Evolutionary conservation across 1,284 basidiomycete species (phyloP), one percentile per base, ranked within the genome.

Genomic region (Rhodotorula sp.): DNA sequence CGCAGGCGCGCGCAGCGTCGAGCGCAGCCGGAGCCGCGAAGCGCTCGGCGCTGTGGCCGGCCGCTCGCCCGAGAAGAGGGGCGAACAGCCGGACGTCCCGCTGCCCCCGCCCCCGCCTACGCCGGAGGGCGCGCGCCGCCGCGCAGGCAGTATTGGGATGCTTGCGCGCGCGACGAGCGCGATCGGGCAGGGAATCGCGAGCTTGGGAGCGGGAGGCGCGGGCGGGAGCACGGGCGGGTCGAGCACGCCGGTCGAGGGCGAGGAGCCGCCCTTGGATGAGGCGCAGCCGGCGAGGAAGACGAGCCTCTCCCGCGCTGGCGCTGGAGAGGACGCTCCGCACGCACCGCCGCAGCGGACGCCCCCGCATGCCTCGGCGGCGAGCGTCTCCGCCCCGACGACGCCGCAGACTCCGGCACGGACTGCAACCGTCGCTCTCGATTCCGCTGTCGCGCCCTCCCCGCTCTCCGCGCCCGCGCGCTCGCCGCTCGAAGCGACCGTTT

Each of bases 121-220:
- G 15, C 27, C 55, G 25, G 41, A 8, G 5, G 25, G 36, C 48
- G 61, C 29, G 39, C 36, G 60, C 48, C 55, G 88, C 91, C 2
- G 90, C 91, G 10, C 94, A 2, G 66, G 70, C 3, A 67, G 66
- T 34, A 90, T 96, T 66, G 94, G 90, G 79, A 95, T 97, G 81
- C 90, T 97, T 84, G 94, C 96, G 77, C 88, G 94, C 12, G 94
- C 92, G 0, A 94, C 92, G 0, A 94, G 92, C 0, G 92, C 82
- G 0, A 79, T 93, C 7, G 90, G 91, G 77, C 89, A 89, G 12
- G 90, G 90, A 1, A 82, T 93, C 17, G 90, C 91, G 57, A 25
- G 36, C 8, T 22, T 63, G 90, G 82, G n/a, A 25, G 41, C 39
- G 1, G 22, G n/a, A 19, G 29, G 41, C 9, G 53, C 53, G 57